Conservation (phyloP, 345 rosid genomes). For the Bruguiera gymnorhiza region DNA sequence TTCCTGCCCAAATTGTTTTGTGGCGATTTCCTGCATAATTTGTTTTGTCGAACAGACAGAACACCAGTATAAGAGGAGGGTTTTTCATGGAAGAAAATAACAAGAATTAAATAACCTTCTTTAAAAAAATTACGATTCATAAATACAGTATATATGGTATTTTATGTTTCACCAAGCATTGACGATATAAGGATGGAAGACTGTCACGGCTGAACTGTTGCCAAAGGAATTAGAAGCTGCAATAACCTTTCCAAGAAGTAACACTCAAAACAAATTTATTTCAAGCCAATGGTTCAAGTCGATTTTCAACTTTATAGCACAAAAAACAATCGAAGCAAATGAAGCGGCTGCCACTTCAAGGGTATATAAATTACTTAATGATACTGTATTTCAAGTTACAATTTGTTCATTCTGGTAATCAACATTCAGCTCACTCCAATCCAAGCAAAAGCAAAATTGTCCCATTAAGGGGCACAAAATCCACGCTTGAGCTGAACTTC, state of each 20-base stretch:
- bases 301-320: constrained; percentile 1
- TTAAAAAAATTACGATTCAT: no score
- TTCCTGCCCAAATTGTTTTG: no score
- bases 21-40: no score
- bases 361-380: constrained; percentile 11
- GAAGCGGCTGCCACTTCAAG: background rate
- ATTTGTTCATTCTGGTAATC: constrained; percentile 13
- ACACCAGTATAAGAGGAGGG: no score
- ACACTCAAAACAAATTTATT: constrained; percentile 4
- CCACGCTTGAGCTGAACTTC: constrained; percentile 6
- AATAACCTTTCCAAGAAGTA: background rate
- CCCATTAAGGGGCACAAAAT: background rate
- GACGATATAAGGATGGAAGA: background rate
- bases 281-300: background rate
- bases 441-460: constrained; percentile 1
- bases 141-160: no score
- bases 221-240: background rate
- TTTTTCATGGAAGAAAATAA: no score
- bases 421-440: constrained; percentile 18
- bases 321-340: constrained; percentile 3
- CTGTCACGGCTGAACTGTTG: background rate
- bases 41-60: no score
- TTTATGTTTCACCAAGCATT: no score
- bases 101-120: no score
- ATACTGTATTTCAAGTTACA: constrained; percentile 23